Conservation (phyloP, 2,329 filamentous ascomycete species). For the Cadophora gregata region DNA sequence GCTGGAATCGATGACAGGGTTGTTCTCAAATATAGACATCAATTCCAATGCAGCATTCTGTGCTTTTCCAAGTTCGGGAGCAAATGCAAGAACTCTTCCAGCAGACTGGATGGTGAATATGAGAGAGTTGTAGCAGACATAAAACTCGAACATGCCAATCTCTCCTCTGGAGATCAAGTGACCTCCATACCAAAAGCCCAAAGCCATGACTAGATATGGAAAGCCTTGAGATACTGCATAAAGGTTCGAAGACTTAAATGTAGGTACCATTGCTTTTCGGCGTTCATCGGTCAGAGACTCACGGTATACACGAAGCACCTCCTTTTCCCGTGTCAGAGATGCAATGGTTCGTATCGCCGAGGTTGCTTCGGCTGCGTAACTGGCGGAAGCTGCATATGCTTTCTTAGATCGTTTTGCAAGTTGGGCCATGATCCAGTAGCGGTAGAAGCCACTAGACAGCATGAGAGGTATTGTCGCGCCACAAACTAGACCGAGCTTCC, state of each 20-base stretch:
- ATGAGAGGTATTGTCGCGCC: conserved; percentile 44
- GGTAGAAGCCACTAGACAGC: conserved; percentile 46
- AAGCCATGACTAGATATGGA: conserved; percentile 44
- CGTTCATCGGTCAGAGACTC: neutral
- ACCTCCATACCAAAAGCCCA: conserved; percentile 49
- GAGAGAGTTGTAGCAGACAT: conserved; percentile 56
- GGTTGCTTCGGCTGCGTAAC: conserved; percentile 54
- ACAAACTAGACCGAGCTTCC: conserved; percentile 51
- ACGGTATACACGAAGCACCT: neutral
- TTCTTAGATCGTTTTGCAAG: conserved; percentile 48
- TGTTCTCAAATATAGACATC: conserved; percentile 80
- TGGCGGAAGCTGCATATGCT: conserved; percentile 49
- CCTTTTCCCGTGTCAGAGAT: conserved; percentile 43
- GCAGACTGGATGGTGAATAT: conserved; percentile 42
- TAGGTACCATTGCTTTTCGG: neutral
- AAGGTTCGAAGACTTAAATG: conserved; percentile 37
- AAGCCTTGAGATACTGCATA: conserved; percentile 40
- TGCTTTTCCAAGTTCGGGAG: conserved; percentile 81
- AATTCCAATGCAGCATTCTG: conserved; percentile 79
- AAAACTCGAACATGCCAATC: conserved; percentile 52
- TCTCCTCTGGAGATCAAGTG: conserved; percentile 49
- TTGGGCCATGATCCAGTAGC: conserved; percentile 51
- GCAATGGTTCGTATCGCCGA: conserved; percentile 53
- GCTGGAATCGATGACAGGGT: conserved; percentile 82
- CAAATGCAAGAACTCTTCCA: conserved; percentile 28